Evolutionary conservation across 139 green algal species (phyloP).

Genomic region (Closterium sp.): DNA sequence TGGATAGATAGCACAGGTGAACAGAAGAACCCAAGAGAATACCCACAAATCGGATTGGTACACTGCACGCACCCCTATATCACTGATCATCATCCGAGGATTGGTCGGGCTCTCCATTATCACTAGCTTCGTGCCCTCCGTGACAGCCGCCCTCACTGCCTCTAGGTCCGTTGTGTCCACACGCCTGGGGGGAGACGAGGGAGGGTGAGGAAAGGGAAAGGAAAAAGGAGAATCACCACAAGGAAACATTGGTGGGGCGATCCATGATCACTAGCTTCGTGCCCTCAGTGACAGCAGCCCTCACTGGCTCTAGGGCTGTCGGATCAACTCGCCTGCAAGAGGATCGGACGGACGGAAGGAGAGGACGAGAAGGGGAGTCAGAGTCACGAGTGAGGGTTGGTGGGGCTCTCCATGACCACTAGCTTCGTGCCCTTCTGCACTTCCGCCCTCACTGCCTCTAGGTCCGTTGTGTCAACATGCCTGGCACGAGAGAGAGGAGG

Average conservation of each 20-base stretch:
- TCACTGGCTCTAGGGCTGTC: neutral
- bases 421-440: slow-evolving; percentile 64
- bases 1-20: neutral
- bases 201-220: neutral
- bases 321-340: neutral
- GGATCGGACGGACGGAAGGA: too few relatives aligned
- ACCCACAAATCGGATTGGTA: too few relatives aligned
- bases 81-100: slow-evolving; percentile 92
- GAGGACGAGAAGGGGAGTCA: too few relatives aligned
- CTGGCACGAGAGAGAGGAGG: slow-evolving; percentile 15
- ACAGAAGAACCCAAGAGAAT: too few relatives aligned
- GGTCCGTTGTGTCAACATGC: slow-evolving; percentile 82
- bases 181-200: slow-evolving; percentile 9
- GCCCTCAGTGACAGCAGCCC: too few relatives aligned
- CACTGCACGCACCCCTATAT: slow-evolving; percentile 65
- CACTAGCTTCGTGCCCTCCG: slow-evolving; percentile 70
- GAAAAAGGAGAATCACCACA: neutral
- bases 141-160: slow-evolving; percentile 49
- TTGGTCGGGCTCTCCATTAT: slow-evolving; percentile 99
- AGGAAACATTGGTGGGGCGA: neutral
- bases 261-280: too few relatives aligned
- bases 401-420: slow-evolving; percentile 94
- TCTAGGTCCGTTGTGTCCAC: slow-evolving; percentile 88
- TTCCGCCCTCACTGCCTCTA: slow-evolving; percentile 57
- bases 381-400: slow-evolving; percentile 71